Base-by-base conservation (phyloP, 2,329 filamentous ascomycete genomes). In the Drechslerella coelobrocha region DNA sequence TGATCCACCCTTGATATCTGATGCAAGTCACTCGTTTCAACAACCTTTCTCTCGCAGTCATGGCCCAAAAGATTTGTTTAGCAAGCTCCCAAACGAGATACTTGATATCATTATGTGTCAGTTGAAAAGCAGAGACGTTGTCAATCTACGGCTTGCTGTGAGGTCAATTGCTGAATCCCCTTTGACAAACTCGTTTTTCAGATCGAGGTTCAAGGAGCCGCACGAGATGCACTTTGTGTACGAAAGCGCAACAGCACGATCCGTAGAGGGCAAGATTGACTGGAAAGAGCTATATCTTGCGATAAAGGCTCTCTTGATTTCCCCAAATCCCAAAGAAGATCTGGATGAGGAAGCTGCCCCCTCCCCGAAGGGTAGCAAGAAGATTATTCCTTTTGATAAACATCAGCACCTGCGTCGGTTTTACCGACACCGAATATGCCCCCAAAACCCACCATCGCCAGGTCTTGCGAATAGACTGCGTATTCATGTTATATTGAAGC, bases 181-280 rank as follows among this genome's bases (percentile, higher is more conserved):
- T 21, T 47, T 71, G 47, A 71, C 66, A 8, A 71, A 71, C 59
- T 71, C 66, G 7, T 71, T 71, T 37, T 71, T 71, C 54, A 53
- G 66, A 45, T 71, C 66, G 34, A 61, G 66, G 26, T 71, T 71
- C 39, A 71, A 71, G 39, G 59, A 71, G 34, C 66, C 66, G 2
- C 66, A 71, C 34, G 66, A 71, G 17, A 71, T 71, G 66, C 66
- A 71, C 26, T 71, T 71, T 31, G 59, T 71, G 7, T 71, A 71
- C 37, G 66, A 71, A 48, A 71, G 66, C 26, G 39, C 59, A 2
- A 39, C 53, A 2, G 59, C 59, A 26, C 61, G 66, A 31, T 71
- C 66, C 8, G 37, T 34, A 2, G 66, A 71, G 51, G 66, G 66
- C 6, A 71, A 71, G 19, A 63, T 71, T 29, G 59, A 71, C 45